Evolutionary conservation across 768 basidiomycete genomes (phyloP), one percentile per base, ranked within the genome.

Genomic region (Lyophyllum shimeji): DNA sequence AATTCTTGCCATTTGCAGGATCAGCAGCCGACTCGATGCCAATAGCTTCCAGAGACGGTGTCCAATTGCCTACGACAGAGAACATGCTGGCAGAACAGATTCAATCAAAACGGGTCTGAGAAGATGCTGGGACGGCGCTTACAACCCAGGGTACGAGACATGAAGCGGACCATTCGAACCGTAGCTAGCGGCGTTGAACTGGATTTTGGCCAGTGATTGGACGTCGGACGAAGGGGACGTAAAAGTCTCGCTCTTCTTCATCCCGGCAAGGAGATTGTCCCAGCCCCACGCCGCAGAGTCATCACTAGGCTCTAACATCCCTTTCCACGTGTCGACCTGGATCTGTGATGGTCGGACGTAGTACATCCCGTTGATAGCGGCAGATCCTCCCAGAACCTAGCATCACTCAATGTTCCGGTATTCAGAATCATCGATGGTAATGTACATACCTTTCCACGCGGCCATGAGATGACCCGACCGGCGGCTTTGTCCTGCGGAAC

Each of bases 351-450:
- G 83, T 9, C 83, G 78, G 46, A 85, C 77, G 59, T 80, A 72
- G 71, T 85, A 88, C 76, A 89, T 77, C 46, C 84, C 86, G 67
- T 90, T 90, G 51, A 88, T 75, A 8, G 87, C 85, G 27, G 84
- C 77, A 0, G 82, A 85, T 6, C 88, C 87, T 51, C 88, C 87
- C 21, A 90, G 74, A 42, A 85, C 74, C 74, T 87, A 27, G 21
- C 47, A 3, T 27, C 12, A n/a, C 27, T 47, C 40, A 17, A 15
- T 13, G 11, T 29, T 43, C 9, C 20, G 8, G 8, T 17, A 24
- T 17, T 20, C n/a, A 5, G 20, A 27, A 13, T 13, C n/a, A 8
- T 27, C 7, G 34, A 6, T 3, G 33, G 18, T 51, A 13, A 18
- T 7, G 11, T 7, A 46, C 46, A 27, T 47, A 84, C 81, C 67